A percentile compares a stretch with the other conserved stretches of the same genome.
Conservation (phyloP, 768 basidiomycete species). For the Termitomyces bulborhizus region DNA sequence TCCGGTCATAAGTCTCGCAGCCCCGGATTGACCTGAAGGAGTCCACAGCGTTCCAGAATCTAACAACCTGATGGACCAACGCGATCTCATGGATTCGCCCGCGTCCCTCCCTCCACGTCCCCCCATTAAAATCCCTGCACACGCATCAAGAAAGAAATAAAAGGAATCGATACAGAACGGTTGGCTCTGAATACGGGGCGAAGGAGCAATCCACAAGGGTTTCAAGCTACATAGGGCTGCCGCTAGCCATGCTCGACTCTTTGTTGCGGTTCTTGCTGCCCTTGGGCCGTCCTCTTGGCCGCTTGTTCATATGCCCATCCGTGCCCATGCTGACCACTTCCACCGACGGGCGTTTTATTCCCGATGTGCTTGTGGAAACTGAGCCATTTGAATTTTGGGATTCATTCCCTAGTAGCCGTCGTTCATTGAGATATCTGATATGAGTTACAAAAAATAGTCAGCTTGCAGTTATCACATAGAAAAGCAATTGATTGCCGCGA, state of each 20-base stretch:
- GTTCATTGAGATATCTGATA: slow-evolving; percentile 55
- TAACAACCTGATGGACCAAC: background rate
- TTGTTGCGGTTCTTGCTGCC: slow-evolving; percentile 55
- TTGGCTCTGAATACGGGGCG: background rate
- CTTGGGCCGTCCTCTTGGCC: slow-evolving; percentile 62
- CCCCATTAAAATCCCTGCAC: background rate
- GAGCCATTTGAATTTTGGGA: slow-evolving; percentile 11
- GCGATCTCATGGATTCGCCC: background rate
- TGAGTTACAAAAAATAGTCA: background rate
- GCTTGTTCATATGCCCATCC: slow-evolving; percentile 31
- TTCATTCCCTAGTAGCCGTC: slow-evolving; percentile 48
- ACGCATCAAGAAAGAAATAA: background rate
- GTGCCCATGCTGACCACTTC: slow-evolving; percentile 8
- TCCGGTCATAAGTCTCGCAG: background rate
- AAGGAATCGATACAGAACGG: background rate
- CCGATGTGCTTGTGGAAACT: slow-evolving; percentile 8
- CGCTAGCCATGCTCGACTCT: slow-evolving; percentile 5
- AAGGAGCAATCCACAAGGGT: background rate
- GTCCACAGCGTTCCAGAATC: background rate
- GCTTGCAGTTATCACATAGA: background rate
- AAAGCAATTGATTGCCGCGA: background rate
- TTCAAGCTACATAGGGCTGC: slow-evolving; percentile 6
- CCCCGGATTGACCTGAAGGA: background rate
- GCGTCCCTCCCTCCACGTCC: background rate
- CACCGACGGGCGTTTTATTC: slow-evolving; percentile 23